Base-by-base conservation (phyloP, 768 basidiomycete species). In the Kwoniella botswanensis region DNA sequence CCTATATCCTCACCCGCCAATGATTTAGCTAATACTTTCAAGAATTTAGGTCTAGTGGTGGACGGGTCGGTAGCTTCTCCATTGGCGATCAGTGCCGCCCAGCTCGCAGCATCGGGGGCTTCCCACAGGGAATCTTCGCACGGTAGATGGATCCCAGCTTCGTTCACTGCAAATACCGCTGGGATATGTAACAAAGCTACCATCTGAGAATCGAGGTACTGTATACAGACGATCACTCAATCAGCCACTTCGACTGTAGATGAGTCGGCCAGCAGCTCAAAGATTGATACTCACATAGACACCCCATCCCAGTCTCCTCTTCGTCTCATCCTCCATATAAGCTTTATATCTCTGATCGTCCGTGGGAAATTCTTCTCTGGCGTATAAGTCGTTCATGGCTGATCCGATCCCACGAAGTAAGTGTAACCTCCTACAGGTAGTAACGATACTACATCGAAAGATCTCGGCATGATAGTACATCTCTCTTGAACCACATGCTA, bases 391-490 rank as follows among this genome's bases (percentile, higher is more conserved):
- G 46, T 78, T 67, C 21, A 68, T 71, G 12, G 75, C 73, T 9
- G 74, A 65, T 4, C 69, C 68, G 13, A 67, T 63, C 2, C 73
- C 67, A 35, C 79, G 76, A 3, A 81, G 67, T 11, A 79, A 72
- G 41, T 79, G 72, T 53, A 79, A 55, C 55, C 79, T 50, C 9
- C 79, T 63, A 26, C 74, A 66, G 2, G 75, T 76, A 13, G 79
- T 77, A 3, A 74, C 73, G 15, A 81, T 71, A 65, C 76, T 77
- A 26, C 73, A 67, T 63, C 79, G 66, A 24, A 73, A 76, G 35
- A 81, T 81, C 60, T 81, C 79, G 11, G 76, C 71, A 61, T 81
- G 77, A 11, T 79, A 72, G 44, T 74, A 77, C 67, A 81, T 71
- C 44, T 81, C 79, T 42, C 79, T 68, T 13, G 79, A 81, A 15